Conservation (phyloP, 2,329 filamentous ascomycete genomes). For the Colletotrichum tanaceti region DNA sequence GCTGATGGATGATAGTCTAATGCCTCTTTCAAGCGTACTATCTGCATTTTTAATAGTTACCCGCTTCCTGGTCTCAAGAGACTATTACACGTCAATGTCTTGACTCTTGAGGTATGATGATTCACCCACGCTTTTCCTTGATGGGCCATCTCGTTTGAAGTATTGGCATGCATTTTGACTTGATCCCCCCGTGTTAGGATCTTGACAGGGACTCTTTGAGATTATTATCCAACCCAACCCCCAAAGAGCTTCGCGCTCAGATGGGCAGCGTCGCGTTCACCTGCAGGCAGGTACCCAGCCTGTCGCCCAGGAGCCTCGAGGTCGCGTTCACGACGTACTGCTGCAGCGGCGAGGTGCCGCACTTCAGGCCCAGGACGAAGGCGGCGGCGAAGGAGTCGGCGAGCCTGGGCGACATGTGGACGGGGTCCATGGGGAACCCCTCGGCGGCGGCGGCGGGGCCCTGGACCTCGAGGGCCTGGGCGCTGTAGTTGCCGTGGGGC, state of each 20-base stretch:
- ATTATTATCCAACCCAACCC: too few species aligned
- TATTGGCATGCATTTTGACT: too few species aligned
- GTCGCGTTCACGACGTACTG: constrained; percentile 34
- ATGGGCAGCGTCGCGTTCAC: constrained; percentile 32
- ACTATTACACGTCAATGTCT: too few species aligned
- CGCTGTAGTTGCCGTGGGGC: constrained; percentile 68
- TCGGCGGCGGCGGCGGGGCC: constrained; percentile 63
- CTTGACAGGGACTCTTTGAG: too few species aligned
- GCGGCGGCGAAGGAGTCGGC: constrained; percentile 66
- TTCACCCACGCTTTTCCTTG: too few species aligned
- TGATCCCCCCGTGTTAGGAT: too few species aligned
- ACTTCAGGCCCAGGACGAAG: constrained; percentile 57
- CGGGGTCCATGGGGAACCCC: constrained; percentile 70
- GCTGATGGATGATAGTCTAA: too few species aligned
- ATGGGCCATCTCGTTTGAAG: too few species aligned
- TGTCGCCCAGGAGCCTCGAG: constrained; percentile 13
- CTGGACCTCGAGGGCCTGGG: constrained; percentile 62
- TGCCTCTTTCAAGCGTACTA: too few species aligned
- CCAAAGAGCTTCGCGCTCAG: not conserved
- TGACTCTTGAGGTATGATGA: too few species aligned
- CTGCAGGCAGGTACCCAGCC: constrained; percentile 21
- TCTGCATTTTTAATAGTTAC: too few species aligned
- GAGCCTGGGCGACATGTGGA: constrained; percentile 67
- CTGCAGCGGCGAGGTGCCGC: constrained; percentile 28
- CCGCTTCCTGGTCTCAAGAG: too few species aligned